These are phyloP conservation scores for Starmera stellimalicola DNA, from an alignment of 1,139 yeast species.

Conservation along the genomic window DNA sequence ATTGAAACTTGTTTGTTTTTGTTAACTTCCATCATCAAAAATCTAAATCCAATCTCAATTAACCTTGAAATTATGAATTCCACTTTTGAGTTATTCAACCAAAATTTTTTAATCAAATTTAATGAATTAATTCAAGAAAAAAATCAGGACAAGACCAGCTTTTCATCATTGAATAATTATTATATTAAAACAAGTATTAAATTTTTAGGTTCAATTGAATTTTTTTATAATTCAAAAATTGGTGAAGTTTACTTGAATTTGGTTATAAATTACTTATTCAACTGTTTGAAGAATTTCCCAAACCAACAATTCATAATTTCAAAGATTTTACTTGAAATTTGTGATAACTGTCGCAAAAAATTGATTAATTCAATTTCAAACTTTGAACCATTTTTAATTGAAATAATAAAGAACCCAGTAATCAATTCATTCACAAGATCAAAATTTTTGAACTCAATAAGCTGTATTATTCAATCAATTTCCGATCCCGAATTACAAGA, in stretches of 20 bases:
- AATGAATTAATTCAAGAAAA: constrained; percentile 3
- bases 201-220: constrained; percentile 45
- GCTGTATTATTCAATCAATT: constrained; percentile 49
- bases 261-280: constrained; percentile 42
- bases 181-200: constrained; percentile 38
- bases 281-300: constrained; percentile 24
- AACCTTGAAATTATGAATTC: constrained; percentile 16
- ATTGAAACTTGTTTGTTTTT: constrained; percentile 66
- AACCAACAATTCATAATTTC: constrained; percentile 33
- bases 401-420: constrained; percentile 37
- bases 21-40: constrained; percentile 33
- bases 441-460: constrained; percentile 49
- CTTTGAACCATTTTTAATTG: constrained; percentile 41
- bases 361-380: constrained; percentile 39
- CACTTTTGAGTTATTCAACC: constrained; percentile 20
- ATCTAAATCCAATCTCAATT: constrained; percentile 27
- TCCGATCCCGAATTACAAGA: constrained; percentile 35
- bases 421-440: constrained; percentile 48
- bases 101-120: constrained; percentile 17
- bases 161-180: constrained; percentile 12
- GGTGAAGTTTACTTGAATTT: constrained; percentile 34
- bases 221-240: constrained; percentile 33
- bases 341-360: constrained; percentile 48
- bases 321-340: constrained; percentile 48
- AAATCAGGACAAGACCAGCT: constrained; percentile 8